Evolutionary conservation across 768 basidiomycete species (phyloP).

Genomic region (Lyophyllum semitale): DNA sequence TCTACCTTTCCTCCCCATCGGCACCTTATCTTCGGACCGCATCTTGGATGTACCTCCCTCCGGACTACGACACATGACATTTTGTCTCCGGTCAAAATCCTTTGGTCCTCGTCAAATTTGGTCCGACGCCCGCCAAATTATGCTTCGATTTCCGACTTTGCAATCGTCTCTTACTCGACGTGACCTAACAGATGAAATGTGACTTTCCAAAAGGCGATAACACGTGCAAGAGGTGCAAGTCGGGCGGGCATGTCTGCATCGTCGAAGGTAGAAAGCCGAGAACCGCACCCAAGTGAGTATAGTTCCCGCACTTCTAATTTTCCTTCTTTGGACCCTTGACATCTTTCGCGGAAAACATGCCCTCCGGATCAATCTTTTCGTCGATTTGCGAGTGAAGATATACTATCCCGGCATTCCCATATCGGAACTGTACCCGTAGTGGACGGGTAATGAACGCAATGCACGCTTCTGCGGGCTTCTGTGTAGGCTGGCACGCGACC

Average conservation of each 20-base stretch:
- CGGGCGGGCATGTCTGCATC: conserved; percentile 74
- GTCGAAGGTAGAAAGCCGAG: conserved; percentile 82
- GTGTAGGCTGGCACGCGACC: conserved; percentile 4
- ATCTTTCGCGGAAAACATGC: conserved; percentile 8
- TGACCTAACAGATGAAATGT: conserved; percentile 79
- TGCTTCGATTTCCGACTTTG: not conserved
- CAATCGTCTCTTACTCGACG: not conserved
- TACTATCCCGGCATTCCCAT: conserved; percentile 10
- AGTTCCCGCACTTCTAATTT: conserved; percentile 9
- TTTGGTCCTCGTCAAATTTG: not conserved
- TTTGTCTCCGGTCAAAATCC: conserved; percentile 4
- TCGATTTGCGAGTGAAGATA: conserved; percentile 11
- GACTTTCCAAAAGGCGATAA: conserved; percentile 72
- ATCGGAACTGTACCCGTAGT: conserved; percentile 10
- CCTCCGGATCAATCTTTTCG: conserved; percentile 14
- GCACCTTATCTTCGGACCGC: conserved; percentile 3
- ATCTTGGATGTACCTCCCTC: not conserved
- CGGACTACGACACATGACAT: conserved; percentile 1
- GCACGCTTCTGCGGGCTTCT: conserved; percentile 2
- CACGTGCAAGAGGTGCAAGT: conserved; percentile 78
- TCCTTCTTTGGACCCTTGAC: conserved; percentile 19
- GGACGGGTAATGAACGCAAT: conserved; percentile 3
- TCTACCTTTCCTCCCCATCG: conserved; percentile 13
- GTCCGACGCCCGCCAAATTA: not conserved
- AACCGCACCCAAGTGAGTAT: conserved; percentile 79